phyloP scores from a whole-genome alignment of 257 asterid genomes.

The Solanum dulcamara region DNA sequence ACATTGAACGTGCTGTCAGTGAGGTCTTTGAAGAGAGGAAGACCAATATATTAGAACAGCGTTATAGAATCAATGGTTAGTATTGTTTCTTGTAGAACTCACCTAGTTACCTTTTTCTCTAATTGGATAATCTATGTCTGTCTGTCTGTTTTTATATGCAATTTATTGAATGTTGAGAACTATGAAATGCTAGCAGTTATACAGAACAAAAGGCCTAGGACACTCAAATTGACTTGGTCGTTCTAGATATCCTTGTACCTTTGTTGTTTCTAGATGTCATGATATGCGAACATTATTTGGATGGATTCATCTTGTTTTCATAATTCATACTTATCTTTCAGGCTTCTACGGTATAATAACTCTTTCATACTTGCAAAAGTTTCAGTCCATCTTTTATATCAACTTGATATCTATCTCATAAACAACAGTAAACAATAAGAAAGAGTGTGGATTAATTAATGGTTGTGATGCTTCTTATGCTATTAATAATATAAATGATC shows the following conservation, averaged over 20 bases:
- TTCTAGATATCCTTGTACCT: not conserved
- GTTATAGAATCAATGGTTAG: conserved; percentile 81
- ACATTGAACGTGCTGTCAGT: conserved; percentile 43
- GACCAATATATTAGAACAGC: conserved; percentile 55
- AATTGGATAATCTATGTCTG: not conserved
- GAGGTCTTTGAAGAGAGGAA: conserved; percentile 63
- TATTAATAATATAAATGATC: not conserved
- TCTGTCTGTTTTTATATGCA: not conserved
- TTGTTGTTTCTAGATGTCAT: not conserved
- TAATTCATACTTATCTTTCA: not conserved
- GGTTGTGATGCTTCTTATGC: not conserved
- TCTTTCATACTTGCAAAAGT: not conserved
- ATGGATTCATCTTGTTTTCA: not conserved
- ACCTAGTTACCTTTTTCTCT: not conserved
- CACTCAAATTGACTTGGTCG: not conserved
- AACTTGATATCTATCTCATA: not conserved
- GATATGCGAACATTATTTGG: not conserved
- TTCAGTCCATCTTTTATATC: not conserved
- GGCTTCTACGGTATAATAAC: not conserved
- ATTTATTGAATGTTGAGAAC: not conserved
- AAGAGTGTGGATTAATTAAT: not conserved
- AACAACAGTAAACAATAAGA: not conserved
- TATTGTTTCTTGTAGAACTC: not conserved
- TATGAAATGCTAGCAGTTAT: not conserved
- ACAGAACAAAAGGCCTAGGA: not conserved